Percentiles rank a stretch among this genome's conserved stretches.
phyloP scores from a whole-genome alignment of 2,329 filamentous ascomycete genomes.

The Phoma herbarum region DNA sequence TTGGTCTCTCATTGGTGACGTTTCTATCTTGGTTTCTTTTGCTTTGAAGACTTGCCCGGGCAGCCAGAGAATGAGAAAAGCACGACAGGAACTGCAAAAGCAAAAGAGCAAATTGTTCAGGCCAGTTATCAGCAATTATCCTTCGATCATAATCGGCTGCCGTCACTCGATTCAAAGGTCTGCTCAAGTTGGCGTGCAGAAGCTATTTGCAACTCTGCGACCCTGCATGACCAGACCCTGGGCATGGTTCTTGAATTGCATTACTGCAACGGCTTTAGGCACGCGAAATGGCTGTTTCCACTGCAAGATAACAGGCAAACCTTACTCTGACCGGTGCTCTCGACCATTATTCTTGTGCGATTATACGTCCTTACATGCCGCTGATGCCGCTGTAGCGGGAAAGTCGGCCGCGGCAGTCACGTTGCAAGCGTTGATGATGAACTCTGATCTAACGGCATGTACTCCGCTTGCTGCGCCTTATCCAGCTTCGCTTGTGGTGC shows the following conservation, averaged over 20 bases:
- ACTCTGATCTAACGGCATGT: not conserved
- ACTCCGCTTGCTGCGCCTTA: constrained; percentile 3
- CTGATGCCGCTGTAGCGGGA: not conserved
- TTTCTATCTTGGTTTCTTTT: not conserved
- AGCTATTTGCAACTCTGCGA: not conserved
- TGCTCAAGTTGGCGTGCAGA: not conserved
- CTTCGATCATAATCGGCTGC: not conserved
- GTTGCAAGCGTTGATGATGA: not conserved
- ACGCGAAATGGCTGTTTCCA: not conserved
- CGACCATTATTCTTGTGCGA: not conserved
- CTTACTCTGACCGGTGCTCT: not conserved
- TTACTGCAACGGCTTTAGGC: constrained; percentile 4
- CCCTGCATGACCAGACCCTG: constrained; percentile 1
- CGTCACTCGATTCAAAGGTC: not conserved
- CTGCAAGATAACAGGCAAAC: not conserved
- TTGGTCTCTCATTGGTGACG: not conserved
- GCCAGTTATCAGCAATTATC: not conserved
- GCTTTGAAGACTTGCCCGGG: not conserved
- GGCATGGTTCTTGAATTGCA: not conserved
- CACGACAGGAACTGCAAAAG: too few species aligned
- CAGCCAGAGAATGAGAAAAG: not conserved
- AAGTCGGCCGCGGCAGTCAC: not conserved
- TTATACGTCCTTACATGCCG: not conserved
- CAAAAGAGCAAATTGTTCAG: not conserved
- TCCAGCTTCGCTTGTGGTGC: not conserved